Evolutionary conservation across 331 rosid species (phyloP).

Genomic region (Saraca asoca): DNA sequence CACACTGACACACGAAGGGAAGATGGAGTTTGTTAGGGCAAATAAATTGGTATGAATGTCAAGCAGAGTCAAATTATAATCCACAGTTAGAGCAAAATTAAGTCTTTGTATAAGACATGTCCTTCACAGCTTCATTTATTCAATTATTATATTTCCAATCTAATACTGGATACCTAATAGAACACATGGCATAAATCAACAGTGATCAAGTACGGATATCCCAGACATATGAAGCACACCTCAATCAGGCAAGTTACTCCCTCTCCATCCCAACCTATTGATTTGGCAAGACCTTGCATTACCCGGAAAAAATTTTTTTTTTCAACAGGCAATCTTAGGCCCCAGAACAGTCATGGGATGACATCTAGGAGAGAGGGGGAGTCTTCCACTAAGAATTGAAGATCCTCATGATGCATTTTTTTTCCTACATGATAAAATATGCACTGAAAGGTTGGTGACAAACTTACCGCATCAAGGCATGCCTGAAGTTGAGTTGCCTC

Average conservation of each 20-base stretch:
- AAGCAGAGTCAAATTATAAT: too few relatives aligned
- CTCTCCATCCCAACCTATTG: constrained; percentile 98
- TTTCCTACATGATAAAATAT: constrained; percentile 17
- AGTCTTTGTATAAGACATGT: too few relatives aligned
- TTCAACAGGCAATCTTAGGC: constrained; percentile 14
- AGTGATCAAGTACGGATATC: too few relatives aligned
- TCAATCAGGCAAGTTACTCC: constrained; percentile 97
- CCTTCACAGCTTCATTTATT: too few relatives aligned
- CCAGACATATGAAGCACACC: constrained; percentile 67
- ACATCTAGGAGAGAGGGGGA: not conserved
- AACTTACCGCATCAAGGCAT: constrained; percentile 74
- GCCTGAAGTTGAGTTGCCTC: constrained; percentile 83
- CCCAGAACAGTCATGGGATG: constrained; percentile 2
- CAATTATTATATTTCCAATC: constrained; percentile 28
- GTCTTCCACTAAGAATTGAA: constrained; percentile 16
- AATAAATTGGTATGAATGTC: too few relatives aligned
- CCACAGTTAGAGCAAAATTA: too few relatives aligned
- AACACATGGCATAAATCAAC: constrained; percentile 11
- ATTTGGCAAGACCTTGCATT: constrained; percentile 99
- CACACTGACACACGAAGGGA: constrained; percentile 63
- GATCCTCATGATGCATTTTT: not conserved
- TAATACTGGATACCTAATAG: constrained; percentile 14
- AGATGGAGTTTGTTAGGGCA: constrained; percentile 27
- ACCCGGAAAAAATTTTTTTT: constrained; percentile 50
- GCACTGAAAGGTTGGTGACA: not conserved